Evolutionary conservation across 1,284 basidiomycete species (phyloP).

Genomic region (Boletellus deceptivus): DNA sequence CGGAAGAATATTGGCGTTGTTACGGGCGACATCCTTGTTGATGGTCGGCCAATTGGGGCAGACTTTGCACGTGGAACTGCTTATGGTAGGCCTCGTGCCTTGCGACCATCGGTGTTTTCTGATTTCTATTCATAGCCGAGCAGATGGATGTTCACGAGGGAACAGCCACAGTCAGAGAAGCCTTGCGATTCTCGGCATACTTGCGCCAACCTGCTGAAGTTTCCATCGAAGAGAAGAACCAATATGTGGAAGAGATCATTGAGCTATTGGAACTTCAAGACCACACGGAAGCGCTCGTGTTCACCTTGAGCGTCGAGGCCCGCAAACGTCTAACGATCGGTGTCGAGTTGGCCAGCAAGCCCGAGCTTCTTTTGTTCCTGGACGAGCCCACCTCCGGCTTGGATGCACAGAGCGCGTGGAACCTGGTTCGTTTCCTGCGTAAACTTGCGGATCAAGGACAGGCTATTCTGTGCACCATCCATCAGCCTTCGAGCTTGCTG

Average conservation of each 20-base stretch:
- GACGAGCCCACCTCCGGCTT: constrained; percentile 65
- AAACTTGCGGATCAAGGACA: constrained; percentile 87
- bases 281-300: constrained; percentile 61
- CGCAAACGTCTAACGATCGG: constrained; percentile 88
- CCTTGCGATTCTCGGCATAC: constrained; percentile 86
- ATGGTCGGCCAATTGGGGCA: constrained; percentile 69
- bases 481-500: constrained; percentile 66
- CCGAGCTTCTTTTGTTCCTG: constrained; percentile 78
- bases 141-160: constrained; percentile 88
- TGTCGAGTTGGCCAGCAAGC: constrained; percentile 84
- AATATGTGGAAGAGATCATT: constrained; percentile 77
- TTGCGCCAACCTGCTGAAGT: constrained; percentile 81
- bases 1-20: constrained; percentile 87
- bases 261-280: constrained; percentile 69
- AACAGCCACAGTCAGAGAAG: constrained; percentile 86
- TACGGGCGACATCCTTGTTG: constrained; percentile 76
- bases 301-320: constrained; percentile 69
- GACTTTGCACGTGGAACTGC: constrained; percentile 80
- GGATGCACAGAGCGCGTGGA: constrained; percentile 84
- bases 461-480: constrained; percentile 74
- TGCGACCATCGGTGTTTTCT: constrained; percentile 19
- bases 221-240: constrained; percentile 75
- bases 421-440: constrained; percentile 78
- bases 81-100: constrained; percentile 49
- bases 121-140: constrained; percentile 52